Base-by-base conservation (phyloP, 163 green algal species). In the Trebouxia gelatinosa region DNA sequence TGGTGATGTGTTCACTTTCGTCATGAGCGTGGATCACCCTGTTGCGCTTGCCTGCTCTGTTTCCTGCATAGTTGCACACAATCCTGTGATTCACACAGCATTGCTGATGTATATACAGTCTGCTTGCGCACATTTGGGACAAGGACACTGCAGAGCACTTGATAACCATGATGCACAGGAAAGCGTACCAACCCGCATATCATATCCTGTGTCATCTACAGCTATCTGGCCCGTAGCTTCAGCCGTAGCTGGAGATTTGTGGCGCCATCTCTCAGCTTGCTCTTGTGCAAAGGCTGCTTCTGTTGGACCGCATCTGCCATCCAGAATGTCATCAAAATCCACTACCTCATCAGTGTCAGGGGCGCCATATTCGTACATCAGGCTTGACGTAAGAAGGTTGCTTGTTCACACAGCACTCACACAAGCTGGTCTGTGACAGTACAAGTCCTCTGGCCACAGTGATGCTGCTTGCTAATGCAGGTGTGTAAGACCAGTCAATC, bases 161-260 rank as follows among this genome's bases (percentile, higher is more conserved):
- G 43, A 23, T 54, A 23, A 23, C 11, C 43, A 9, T 54, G 43
- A 54, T 26, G 2, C 34, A 9, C 0, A 23, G 23, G 50, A 37
- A 3, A 54, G 64, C 64, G n/a, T 72, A 72, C 64, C 64, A 72
- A 72, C 64, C 6, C 64, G 64, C 64, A 72, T 72, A 23, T 72
- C 64, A 35, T 72, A 72, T 37, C 64, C 64, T 23, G 64, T 54
- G 6, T 72, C 64, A 23, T 72, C 64, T 29, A 72, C 64, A 23
- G 50, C 64, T 29, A 72, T 29, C 23, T 72, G 64, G 21, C 50
- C 64, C 23, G 35, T 72, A 29, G 11, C 16, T 6, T 34, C 35
- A 35, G 21, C 26, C 13, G 50, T 37, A 35, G 64, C 19, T 26
- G 64, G 38, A 23, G 35, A 23, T 21, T 37, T 50, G 35, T 51